Conservation (phyloP, 2,329 filamentous ascomycete genomes). For the Zymoseptoria pseudotritici region DNA sequence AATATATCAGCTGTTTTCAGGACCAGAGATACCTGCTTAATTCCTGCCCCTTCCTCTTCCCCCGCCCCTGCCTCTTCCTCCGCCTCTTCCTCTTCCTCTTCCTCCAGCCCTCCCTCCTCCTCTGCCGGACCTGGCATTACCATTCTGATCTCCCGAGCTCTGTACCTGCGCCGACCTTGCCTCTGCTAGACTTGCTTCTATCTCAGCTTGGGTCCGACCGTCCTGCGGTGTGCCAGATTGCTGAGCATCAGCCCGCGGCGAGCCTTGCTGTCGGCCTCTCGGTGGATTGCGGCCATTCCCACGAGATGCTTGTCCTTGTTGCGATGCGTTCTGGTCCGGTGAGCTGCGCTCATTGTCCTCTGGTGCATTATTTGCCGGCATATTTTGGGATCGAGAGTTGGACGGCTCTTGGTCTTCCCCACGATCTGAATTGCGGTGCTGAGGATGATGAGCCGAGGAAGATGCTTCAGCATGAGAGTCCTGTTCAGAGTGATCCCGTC, state of each 20-base stretch:
- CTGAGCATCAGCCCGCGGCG: too few relatives aligned
- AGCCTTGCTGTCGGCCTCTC: not conserved
- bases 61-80: not conserved
- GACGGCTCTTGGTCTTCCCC: too few relatives aligned
- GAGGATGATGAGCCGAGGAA: not conserved
- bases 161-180: not conserved
- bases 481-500: not conserved
- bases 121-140: not conserved
- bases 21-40: not conserved
- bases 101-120: not conserved
- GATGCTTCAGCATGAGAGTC: not conserved
- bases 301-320: not conserved
- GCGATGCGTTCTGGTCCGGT: too few relatives aligned
- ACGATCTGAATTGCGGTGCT: not conserved
- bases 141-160: not conserved
- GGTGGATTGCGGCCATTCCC: not conserved
- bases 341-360: too few relatives aligned
- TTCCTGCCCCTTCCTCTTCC: not conserved
- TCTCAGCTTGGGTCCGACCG: not conserved
- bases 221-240: not conserved
- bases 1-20: not conserved
- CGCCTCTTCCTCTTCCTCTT: not conserved
- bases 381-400: too few relatives aligned
- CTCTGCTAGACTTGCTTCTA: not conserved
- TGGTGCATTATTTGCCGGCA: too few relatives aligned